Evolutionary conservation across 2,329 filamentous ascomycete genomes (phyloP).

Genomic region (Colletotrichum orbiculare): DNA sequence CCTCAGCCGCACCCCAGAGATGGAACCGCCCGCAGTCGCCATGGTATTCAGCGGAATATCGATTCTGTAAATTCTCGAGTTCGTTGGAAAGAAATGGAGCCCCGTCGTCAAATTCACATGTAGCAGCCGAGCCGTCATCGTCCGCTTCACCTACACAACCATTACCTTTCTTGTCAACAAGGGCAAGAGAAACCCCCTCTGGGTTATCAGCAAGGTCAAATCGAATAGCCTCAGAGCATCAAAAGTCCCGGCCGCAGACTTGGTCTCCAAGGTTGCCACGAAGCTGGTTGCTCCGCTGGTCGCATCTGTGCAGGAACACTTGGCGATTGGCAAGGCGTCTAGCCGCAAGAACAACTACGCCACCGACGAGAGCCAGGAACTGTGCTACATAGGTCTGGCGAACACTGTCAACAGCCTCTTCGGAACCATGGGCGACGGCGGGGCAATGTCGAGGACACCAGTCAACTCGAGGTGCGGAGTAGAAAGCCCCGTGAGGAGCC

Average conservation of each 20-base stretch:
- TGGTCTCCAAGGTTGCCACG: constrained; percentile 64
- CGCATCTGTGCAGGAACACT: constrained; percentile 70
- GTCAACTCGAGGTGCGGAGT: constrained; percentile 75
- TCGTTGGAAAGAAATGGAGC: constrained; percentile 66
- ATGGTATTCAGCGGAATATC: constrained; percentile 69
- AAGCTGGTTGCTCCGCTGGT: constrained; percentile 71
- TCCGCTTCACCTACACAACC: constrained; percentile 70
- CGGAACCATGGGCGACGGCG: constrained; percentile 71
- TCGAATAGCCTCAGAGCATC: constrained; percentile 65
- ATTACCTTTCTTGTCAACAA: constrained; percentile 73
- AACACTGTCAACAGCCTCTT: constrained; percentile 76
- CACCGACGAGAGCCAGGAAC: constrained; percentile 73
- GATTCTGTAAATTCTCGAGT: constrained; percentile 66
- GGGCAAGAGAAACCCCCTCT: constrained; percentile 61
- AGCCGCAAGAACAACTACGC: constrained; percentile 70
- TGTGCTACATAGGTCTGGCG: constrained; percentile 70
- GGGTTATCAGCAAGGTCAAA: constrained; percentile 67
- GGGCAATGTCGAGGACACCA: constrained; percentile 74
- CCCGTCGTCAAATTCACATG: constrained; percentile 68
- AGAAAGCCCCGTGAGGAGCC: constrained; percentile 68
- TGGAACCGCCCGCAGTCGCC: constrained; percentile 67
- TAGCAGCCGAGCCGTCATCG: constrained; percentile 70
- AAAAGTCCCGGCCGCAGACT: constrained; percentile 55
- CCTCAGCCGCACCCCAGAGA: constrained; percentile 65
- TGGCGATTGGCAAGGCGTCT: constrained; percentile 73